Evolutionary conservation across 164 flowering plant genomes (phyloP), one percentile per base, ranked within the genome.

Genomic region (Platanus orientalis): DNA sequence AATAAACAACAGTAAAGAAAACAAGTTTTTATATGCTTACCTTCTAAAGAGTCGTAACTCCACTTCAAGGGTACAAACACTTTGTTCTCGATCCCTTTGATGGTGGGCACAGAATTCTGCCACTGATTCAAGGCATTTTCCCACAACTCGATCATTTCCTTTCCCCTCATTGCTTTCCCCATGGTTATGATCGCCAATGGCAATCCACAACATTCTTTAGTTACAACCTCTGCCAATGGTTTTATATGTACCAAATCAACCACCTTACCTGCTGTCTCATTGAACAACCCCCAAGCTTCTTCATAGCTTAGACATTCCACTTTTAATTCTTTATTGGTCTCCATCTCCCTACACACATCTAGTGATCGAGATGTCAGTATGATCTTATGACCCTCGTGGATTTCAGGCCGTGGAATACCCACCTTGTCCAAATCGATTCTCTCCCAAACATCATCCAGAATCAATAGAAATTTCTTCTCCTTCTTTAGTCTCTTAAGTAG

Each of bases 401-500:
- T 44, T 12, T 58, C 51, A 29, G 32, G 52, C 29, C 23, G 50
- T 24, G 76, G 80, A 36, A 76, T 26, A 6, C 79, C 76, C 21
- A 76, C 26, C 19, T 3, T 12, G n/a, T 72, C 71, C 63, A 75
- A 60, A 42, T 54, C 52, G 30, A 75, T 58, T 27, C 17, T 51
- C 62, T 62, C 62, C 76, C 76, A 69, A 0, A 72, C 65, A 55
- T 76, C 72, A n/a, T n/a, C n/a, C n/a, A n/a, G n/a, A n/a, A n/a
- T n/a, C n/a, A n/a, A n/a, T n/a, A n/a, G n/a, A n/a, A n/a, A n/a
- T n/a, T n/a, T n/a, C n/a, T n/a, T n/a, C n/a, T n/a, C n/a, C n/a
- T n/a, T n/a, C n/a, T n/a, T n/a, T n/a, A n/a, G n/a, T n/a, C n/a
- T n/a, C n/a, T n/a, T n/a, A n/a, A n/a, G n/a, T n/a, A n/a, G n/a